Base-by-base conservation (phyloP, 495 filamentous ascomycete species). In the Trypethelium eluteriae region DNA sequence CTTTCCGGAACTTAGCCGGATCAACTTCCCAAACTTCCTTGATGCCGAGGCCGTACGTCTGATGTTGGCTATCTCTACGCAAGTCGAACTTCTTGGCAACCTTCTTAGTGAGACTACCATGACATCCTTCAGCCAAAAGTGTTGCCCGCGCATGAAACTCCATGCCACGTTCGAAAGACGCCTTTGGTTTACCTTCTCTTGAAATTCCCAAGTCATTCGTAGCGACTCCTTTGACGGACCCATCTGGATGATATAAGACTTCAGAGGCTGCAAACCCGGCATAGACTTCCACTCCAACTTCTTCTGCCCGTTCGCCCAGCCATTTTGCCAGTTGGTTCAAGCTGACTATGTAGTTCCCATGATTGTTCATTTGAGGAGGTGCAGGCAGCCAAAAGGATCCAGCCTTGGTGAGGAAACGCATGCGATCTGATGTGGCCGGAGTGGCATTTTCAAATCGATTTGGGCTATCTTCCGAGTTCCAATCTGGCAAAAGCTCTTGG, bases 1-100 rank as follows among this genome's bases (percentile, higher is more conserved):
- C 94, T 68, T 89, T 87, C 39, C 85, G 80, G 79, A 96, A 96
- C 76, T 96, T 98, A 72, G 93, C 91, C 0, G 95, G 93, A 73
- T 89, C 83, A 18, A 99, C 84, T 76, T 99, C 94, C 94, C 94
- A 99, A 3, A 99, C 88, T 73, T 99, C 94, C 77, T 98, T 98
- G 38, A 98, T 73, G 6, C 95, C 95, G 11, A 98, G 82, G 16
- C 89, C 95, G 73, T 98, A 98, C 11, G 95, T 98, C 77, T 98
- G 95, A 18, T 87, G 89, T 74, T 96, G 88, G 77, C 89, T 92
- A 73, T 98, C 88, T 59, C 89, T 83, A 50, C 95, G 84, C 49
- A 99, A 81, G 74, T 98, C 92, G 68, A 89, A 99, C 74, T 96
- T 97, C 78, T 95, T 96, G 67, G 90, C 88, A 56, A 96, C 89